phyloP scores from a whole-genome alignment of 139 green algal species.

The Auxenochlorella pyrenoidosa region DNA sequence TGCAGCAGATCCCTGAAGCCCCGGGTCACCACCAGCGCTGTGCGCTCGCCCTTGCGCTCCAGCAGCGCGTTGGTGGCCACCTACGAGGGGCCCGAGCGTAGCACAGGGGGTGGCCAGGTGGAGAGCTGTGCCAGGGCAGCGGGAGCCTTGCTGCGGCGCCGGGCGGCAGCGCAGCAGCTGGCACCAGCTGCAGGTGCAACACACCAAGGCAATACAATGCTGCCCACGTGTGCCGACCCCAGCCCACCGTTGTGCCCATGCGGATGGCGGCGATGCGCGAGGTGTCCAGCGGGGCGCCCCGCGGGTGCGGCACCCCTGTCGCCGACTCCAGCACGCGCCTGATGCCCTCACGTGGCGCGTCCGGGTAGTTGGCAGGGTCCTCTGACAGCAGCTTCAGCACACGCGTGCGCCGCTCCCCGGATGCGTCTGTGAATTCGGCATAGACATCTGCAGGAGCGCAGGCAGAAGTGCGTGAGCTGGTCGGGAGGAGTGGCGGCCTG shows the following conservation, averaged over 20 bases:
- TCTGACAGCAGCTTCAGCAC: conserved; percentile 96
- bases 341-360: conserved; percentile 96
- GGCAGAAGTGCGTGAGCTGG: not conserved
- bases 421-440: conserved; percentile 74
- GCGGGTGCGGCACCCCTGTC: conserved; percentile 68
- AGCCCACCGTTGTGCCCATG: conserved; percentile 89
- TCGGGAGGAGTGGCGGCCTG: not conserved
- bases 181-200: not conserved
- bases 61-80: conserved; percentile 97
- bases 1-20: conserved; percentile 95
- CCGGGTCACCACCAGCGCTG: conserved; percentile 80
- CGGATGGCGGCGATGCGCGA: conserved; percentile 84
- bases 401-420: not conserved
- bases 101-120: not conserved
- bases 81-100: no score
- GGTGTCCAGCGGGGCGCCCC: conserved; percentile 80
- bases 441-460: conserved; percentile 82
- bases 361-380: conserved; percentile 93
- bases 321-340: conserved; percentile 90
- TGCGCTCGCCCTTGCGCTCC: conserved; percentile 88
- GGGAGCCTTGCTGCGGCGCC: no score
- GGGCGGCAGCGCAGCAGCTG: no score
- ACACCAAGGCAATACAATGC: no score
- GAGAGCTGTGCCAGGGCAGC: no score
- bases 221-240: not conserved